Percentiles rank a stretch among this genome's conserved stretches.
phyloP scores from a whole-genome alignment of 495 filamentous ascomycete genomes.

The Penicillium manginii region DNA sequence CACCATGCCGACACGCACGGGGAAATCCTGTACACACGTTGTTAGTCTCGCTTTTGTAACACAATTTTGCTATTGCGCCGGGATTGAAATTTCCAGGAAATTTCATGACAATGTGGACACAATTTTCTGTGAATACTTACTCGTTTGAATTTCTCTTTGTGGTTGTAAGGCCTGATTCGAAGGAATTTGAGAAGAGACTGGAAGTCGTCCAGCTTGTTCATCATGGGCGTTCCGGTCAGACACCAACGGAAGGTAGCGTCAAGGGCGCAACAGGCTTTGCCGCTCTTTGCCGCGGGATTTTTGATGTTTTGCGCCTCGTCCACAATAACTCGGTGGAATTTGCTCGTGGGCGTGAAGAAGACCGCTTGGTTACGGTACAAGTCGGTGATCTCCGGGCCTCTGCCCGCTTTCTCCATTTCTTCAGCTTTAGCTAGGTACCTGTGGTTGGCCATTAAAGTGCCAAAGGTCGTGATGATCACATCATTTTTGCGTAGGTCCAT shows the following conservation, averaged over 20 bases:
- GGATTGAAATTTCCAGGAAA: no score
- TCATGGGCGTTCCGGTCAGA: slow-evolving; percentile 93
- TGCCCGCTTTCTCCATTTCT: slow-evolving; percentile 39
- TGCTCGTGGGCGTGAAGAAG: slow-evolving; percentile 64
- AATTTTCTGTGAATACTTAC: slow-evolving; percentile 38
- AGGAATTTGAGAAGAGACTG: slow-evolving; percentile 83
- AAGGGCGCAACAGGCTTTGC: slow-evolving; percentile 64
- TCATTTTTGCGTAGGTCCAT: slow-evolving; percentile 69
- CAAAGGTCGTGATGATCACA: slow-evolving; percentile 89
- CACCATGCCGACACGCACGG: slow-evolving; percentile 49
- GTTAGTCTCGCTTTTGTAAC: slow-evolving; percentile 20
- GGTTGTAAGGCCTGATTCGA: slow-evolving; percentile 77
- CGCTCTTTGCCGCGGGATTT: slow-evolving; percentile 71
- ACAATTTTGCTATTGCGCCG: no score
- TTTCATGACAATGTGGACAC: neutral
- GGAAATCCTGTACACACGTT: slow-evolving; percentile 50
- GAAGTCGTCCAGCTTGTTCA: slow-evolving; percentile 85
- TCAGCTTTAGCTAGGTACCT: slow-evolving; percentile 56
- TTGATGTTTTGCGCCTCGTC: slow-evolving; percentile 97
- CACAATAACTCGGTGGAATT: slow-evolving; percentile 85
- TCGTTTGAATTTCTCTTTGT: slow-evolving; percentile 61
- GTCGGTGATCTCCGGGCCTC: slow-evolving; percentile 20
- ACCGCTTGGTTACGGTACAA: slow-evolving; percentile 46
- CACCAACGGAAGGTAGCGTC: slow-evolving; percentile 74
- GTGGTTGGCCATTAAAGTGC: slow-evolving; percentile 69